Percentiles rank a stretch among this genome's conserved stretches.
Conservation (phyloP, 345 rosid genomes). For the Leavenworthia alabamica region DNA sequence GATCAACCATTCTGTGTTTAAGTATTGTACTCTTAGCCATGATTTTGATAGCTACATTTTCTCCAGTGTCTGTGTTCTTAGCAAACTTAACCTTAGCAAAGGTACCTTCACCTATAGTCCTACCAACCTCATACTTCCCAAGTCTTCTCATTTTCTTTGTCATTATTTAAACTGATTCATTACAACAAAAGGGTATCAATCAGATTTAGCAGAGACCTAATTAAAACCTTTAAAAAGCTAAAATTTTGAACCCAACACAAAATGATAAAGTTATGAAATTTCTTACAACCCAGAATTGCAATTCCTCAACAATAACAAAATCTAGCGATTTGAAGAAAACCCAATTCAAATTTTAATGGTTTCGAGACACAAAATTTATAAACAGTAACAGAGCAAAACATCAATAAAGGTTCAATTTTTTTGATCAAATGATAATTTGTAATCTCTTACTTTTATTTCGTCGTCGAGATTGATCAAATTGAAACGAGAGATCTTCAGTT, state of each 20-base stretch:
- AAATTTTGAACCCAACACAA: too few species aligned
- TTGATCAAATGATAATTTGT: neutral
- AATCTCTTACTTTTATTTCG: neutral
- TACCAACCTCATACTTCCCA: constrained; percentile 81
- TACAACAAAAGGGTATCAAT: neutral
- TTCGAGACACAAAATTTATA: too few species aligned
- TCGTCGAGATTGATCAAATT: neutral
- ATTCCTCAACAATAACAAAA: neutral
- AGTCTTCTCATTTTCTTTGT: constrained; percentile 42
- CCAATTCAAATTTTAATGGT: too few species aligned
- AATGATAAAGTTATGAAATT: neutral
- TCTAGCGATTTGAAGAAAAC: neutral
- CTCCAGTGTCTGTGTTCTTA: constrained; percentile 58
- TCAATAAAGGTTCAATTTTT: neutral
- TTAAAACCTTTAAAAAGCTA: neutral
- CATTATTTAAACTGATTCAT: constrained; percentile 29
- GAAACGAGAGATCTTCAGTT: neutral
- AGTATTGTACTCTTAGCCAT: constrained; percentile 76
- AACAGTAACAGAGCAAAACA: too few species aligned
- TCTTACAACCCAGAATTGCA: neutral
- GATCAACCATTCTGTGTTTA: constrained; percentile 81
- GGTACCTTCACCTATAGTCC: constrained; percentile 86
- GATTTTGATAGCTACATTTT: constrained; percentile 73
- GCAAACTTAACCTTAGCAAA: constrained; percentile 97
- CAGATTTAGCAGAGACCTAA: neutral